These are phyloP conservation scores for Wickerhamiella galacta DNA, from an alignment of 805 yeast species.

Conservation along the genomic window DNA sequence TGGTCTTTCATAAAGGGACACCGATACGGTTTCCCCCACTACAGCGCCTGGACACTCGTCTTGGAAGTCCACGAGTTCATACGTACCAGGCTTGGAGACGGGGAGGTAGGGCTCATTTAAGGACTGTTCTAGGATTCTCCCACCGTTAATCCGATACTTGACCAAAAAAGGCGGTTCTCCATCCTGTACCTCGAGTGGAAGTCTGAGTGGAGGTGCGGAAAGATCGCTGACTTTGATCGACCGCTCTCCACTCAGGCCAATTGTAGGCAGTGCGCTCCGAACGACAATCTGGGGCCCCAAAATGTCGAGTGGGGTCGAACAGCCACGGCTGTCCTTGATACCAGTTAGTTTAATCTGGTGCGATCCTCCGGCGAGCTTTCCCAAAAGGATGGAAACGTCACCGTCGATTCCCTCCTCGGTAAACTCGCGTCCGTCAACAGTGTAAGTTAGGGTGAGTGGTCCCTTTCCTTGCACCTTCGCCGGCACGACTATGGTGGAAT, in stretches of 20 bases:
- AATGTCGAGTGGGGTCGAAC: conserved; percentile 53
- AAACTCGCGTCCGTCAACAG: conserved; percentile 23
- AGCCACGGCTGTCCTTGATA: conserved; percentile 58
- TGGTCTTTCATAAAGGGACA: conserved; percentile 34
- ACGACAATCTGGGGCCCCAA: conserved; percentile 52
- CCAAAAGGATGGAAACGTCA: conserved; percentile 26
- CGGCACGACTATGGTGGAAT: conserved; percentile 31
- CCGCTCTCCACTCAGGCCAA: conserved; percentile 29
- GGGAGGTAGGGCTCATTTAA: conserved; percentile 14
- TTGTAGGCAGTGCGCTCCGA: conserved; percentile 50
- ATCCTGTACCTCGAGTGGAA: conserved; percentile 33
- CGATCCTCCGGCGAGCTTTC: conserved; percentile 40
- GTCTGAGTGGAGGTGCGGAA: conserved; percentile 39
- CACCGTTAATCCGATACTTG: conserved; percentile 12
- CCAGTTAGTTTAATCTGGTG: conserved; percentile 47
- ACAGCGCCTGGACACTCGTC: conserved; percentile 40
- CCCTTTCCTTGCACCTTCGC: conserved; percentile 58
- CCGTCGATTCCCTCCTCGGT: conserved; percentile 27
- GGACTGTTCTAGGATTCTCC: neutral
- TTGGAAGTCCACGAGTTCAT: conserved; percentile 28
- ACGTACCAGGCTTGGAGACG: conserved; percentile 31
- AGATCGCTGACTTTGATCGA: conserved; percentile 15
- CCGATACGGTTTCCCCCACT: conserved; percentile 23
- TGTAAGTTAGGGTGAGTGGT: conserved; percentile 61
- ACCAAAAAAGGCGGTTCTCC: conserved; percentile 41